Conservation (phyloP, 176 grass and related monocot genomes). For the Triticum timopheevii region DNA sequence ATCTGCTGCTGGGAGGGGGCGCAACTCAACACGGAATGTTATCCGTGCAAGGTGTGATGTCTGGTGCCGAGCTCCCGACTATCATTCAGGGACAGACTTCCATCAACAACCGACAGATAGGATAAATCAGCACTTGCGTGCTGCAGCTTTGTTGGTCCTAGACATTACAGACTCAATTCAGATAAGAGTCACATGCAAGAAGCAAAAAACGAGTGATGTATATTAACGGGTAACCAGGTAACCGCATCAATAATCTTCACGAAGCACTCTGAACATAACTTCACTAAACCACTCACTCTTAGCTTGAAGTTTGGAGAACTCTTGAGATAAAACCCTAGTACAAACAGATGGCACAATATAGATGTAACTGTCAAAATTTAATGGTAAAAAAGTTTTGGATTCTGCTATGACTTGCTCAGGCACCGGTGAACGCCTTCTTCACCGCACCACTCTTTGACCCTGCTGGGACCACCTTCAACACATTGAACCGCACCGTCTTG, state of each 20-base stretch:
- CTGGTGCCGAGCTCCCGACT: too few relatives aligned
- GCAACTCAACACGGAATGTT: background rate
- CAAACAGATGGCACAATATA: background rate
- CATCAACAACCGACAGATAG: too few relatives aligned
- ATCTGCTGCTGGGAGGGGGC: too few relatives aligned
- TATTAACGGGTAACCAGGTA: background rate
- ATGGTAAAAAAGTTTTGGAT: background rate
- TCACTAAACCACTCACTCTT: background rate
- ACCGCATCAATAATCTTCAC: background rate
- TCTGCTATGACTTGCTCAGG: background rate
- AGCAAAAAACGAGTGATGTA: background rate
- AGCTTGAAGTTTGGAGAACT: background rate
- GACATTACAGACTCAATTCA: background rate
- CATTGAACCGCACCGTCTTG: slow-evolving; percentile 11
- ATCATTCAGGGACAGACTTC: too few relatives aligned
- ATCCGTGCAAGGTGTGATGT: too few relatives aligned
- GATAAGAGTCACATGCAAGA: background rate
- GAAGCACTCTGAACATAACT: background rate
- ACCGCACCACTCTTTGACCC: slow-evolving; percentile 19
- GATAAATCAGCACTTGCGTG: too few relatives aligned
- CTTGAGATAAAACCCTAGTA: background rate
- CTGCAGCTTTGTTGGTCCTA: background rate
- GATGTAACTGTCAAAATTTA: slow-evolving; percentile 14
- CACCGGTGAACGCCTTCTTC: slow-evolving; percentile 6
- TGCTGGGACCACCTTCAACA: slow-evolving; percentile 18